Conservation (phyloP, 2,329 filamentous ascomycete species). For the Penicillium sp. region DNA sequence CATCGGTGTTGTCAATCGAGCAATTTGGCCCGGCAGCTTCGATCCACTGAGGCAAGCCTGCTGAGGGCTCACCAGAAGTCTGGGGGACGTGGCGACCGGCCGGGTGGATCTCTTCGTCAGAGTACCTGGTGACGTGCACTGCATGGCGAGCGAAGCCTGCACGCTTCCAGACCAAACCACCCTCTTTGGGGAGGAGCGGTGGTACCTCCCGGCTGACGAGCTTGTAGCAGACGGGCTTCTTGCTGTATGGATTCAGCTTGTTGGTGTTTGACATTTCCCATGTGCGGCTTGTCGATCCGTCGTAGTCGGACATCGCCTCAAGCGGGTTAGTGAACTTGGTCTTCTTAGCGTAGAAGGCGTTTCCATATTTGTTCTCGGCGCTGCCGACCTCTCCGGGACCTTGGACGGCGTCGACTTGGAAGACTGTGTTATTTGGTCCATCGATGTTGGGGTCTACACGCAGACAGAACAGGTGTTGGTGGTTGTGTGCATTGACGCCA, state of each 20-base stretch:
- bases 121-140: slow-evolving; percentile 83
- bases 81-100: slow-evolving; percentile 86
- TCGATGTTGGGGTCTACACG: slow-evolving; percentile 86
- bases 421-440: slow-evolving; percentile 79
- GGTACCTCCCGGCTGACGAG: slow-evolving; percentile 84
- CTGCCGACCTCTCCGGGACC: slow-evolving; percentile 75
- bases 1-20: slow-evolving; percentile 74
- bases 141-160: slow-evolving; percentile 85
- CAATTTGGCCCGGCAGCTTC: slow-evolving; percentile 60
- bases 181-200: slow-evolving; percentile 72
- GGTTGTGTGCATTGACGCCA: slow-evolving; percentile 90
- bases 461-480: slow-evolving; percentile 92
- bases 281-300: slow-evolving; percentile 73
- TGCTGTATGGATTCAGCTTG: slow-evolving; percentile 80
- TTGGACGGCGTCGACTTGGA: slow-evolving; percentile 72
- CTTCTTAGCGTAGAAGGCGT: slow-evolving; percentile 83
- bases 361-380: slow-evolving; percentile 80
- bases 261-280: slow-evolving; percentile 89
- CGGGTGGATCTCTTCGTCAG: slow-evolving; percentile 77
- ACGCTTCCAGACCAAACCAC: slow-evolving; percentile 81
- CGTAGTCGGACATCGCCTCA: slow-evolving; percentile 73
- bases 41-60: slow-evolving; percentile 74
- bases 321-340: slow-evolving; percentile 72
- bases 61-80: slow-evolving; percentile 74
- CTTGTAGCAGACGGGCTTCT: slow-evolving; percentile 84